Conservation (phyloP, 192 early-diverging fungal genomes). For the Entophlyctis luteolus region DNA sequence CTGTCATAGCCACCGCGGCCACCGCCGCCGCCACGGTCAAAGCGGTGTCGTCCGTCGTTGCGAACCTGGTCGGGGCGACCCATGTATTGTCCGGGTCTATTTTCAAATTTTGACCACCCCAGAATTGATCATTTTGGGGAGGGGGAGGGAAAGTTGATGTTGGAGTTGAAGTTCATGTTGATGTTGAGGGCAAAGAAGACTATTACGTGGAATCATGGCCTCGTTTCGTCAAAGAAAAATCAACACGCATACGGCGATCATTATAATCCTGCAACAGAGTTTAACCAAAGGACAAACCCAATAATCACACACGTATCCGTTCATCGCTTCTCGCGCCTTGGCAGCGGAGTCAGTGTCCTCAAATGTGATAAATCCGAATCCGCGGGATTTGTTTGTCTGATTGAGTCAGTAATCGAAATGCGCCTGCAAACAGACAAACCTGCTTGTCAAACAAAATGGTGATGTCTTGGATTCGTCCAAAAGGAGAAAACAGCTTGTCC, state of each 20-base stretch:
- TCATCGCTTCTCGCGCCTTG: slow-evolving; percentile 53
- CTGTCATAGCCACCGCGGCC: slow-evolving; percentile 28
- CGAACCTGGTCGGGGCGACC: slow-evolving; percentile 44
- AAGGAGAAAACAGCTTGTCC: slow-evolving; percentile 53
- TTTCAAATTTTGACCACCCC: too few species aligned
- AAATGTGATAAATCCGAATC: slow-evolving; percentile 69
- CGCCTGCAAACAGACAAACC: slow-evolving; percentile 1
- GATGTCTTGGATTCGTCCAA: slow-evolving; percentile 57
- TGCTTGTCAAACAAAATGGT: slow-evolving; percentile 55
- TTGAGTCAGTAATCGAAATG: background rate
- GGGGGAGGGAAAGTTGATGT: too few species aligned
- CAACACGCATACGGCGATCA: slow-evolving; percentile 24
- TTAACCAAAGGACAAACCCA: slow-evolving; percentile 7
- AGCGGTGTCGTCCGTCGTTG: slow-evolving; percentile 23
- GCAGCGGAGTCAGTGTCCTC: slow-evolving; percentile 44
- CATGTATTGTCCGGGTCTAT: slow-evolving; percentile 72
- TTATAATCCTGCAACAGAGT: slow-evolving; percentile 13
- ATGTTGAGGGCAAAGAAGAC: background rate
- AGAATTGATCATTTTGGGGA: too few species aligned
- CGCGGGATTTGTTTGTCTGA: slow-evolving; percentile 56
- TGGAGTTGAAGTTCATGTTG: too few species aligned
- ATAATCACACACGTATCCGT: slow-evolving; percentile 59
- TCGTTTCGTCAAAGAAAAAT: slow-evolving; percentile 57
- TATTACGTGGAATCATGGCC: slow-evolving; percentile 51
- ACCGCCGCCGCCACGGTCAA: slow-evolving; percentile 22